Conservation (phyloP, 1,139 yeast species). For the Debaryomyces robertsiae region DNA sequence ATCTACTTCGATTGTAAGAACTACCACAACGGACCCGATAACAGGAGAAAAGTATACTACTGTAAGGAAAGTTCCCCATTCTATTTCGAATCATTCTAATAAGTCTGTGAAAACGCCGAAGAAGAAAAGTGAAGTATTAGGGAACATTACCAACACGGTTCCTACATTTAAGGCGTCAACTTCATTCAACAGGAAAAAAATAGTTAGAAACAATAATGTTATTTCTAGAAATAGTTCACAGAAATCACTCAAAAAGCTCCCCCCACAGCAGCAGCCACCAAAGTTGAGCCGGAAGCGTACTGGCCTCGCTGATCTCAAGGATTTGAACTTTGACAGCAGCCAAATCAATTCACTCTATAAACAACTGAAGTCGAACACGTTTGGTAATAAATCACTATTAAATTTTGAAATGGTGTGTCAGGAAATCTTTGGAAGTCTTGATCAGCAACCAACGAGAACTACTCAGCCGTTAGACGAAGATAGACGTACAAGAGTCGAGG, state of each 20-base stretch:
- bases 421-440: conserved; percentile 29
- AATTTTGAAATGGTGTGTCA: conserved; percentile 38
- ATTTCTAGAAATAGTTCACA: conserved; percentile 30
- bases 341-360: conserved; percentile 8
- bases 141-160: conserved; percentile 36
- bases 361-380: conserved; percentile 14
- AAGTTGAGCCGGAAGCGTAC: conserved; percentile 28
- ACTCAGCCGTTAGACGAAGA: not conserved
- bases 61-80: conserved; percentile 24
- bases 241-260: conserved; percentile 18
- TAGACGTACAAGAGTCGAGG: not conserved
- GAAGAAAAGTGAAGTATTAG: conserved; percentile 22
- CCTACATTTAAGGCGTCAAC: conserved; percentile 40
- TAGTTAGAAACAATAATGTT: conserved; percentile 28
- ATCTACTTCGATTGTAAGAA: conserved; percentile 50
- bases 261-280: conserved; percentile 23
- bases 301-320: conserved; percentile 24
- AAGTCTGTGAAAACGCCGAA: conserved; percentile 16
- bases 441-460: conserved; percentile 1
- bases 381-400: conserved; percentile 29
- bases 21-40: conserved; percentile 35
- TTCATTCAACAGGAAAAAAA: conserved; percentile 42
- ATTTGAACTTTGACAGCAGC: conserved; percentile 4
- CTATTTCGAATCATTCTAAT: conserved; percentile 26
- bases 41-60: conserved; percentile 33